Evolutionary conservation across 768 basidiomycete species (phyloP).

Genomic region (Pisolithus orientalis): DNA sequence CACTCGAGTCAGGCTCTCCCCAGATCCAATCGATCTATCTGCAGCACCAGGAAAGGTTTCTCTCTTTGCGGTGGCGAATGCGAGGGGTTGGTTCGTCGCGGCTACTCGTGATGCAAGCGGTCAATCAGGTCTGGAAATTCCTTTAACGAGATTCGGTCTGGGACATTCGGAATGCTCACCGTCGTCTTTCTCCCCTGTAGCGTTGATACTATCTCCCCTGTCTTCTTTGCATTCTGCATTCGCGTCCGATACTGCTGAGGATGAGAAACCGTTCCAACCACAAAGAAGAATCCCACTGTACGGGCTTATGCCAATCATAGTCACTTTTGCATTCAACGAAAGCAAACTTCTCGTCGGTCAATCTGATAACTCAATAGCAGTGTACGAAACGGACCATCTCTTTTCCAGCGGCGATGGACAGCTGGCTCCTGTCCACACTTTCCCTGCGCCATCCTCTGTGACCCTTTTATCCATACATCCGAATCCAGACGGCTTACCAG

Average conservation of each 20-base stretch:
- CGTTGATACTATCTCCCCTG: constrained; percentile 56
- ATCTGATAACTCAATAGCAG: constrained; percentile 50
- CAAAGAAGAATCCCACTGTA: constrained; percentile 43
- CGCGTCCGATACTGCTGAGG: constrained; percentile 32
- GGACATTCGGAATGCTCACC: neutral
- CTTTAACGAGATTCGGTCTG: neutral
- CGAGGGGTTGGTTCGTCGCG: constrained; percentile 67
- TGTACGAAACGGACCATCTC: constrained; percentile 51
- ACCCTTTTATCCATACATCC: constrained; percentile 50
- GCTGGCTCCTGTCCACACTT: constrained; percentile 43
- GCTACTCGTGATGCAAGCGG: constrained; percentile 32
- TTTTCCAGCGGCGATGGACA: constrained; percentile 40
- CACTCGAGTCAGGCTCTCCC: constrained; percentile 57
- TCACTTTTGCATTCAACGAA: constrained; percentile 56
- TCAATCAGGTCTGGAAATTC: constrained; percentile 31
- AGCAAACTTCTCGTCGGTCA: constrained; percentile 55
- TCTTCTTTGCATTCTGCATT: constrained; percentile 53
- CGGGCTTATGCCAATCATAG: constrained; percentile 41
- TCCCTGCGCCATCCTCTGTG: constrained; percentile 37
- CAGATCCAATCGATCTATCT: constrained; percentile 39
- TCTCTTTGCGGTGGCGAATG: constrained; percentile 55
- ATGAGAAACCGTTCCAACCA: constrained; percentile 41
- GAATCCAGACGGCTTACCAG: constrained; percentile 56
- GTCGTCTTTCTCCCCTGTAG: constrained; percentile 27
- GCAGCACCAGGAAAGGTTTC: constrained; percentile 38